Base-by-base conservation (phyloP, 345 rosid genomes). In the Aquilaria yunnanensis region DNA sequence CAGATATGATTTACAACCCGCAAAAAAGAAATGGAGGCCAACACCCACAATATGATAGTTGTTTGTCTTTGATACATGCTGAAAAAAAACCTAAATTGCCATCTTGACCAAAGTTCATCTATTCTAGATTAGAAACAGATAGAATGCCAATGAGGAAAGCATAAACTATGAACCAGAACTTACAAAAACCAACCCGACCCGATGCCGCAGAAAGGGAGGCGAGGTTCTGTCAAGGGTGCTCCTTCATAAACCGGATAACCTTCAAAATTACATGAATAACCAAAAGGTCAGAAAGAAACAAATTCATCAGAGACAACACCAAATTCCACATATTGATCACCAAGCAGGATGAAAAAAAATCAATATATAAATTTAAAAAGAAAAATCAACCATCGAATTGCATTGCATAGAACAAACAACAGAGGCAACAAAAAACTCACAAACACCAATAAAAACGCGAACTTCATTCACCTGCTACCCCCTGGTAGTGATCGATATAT, bases 171-270 rank as follows among this genome's bases (percentile, higher is more conserved):
- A 51, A 9, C 7, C 14, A 48, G 3, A 76, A 82, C 96, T 83
- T 77, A 89, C 96, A 92, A 57, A 70, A 87, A 73, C 98, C 98
- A 92, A 37, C 96, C 98, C 76, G 80, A 70, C 75, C 96, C 98
- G 64, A 92, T 47, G 57, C 98, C 96, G 64, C 96, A 92, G 53
- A 89, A 84, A 54, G 95, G 95, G 70, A 89, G 79, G 43, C 85
- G 79, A 14, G 50, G 74, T 60, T 80, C 78, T 64, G 73, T 79
- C 51, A 78, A 47, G 4, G 80, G 87, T 45, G 72, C 76, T 54
- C 72, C 86, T 65, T 85, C 86, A 29, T 67, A 68, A 43, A 88
- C 63, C 14, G 72, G 83, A 73, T 85, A 85, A 65, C 92, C 96
- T 88, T 56, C 12, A 69, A 56, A 16, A 16, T 16, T 16, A 16